Evolutionary conservation across 768 basidiomycete genomes (phyloP).

Genomic region (Lactarius tabidus): DNA sequence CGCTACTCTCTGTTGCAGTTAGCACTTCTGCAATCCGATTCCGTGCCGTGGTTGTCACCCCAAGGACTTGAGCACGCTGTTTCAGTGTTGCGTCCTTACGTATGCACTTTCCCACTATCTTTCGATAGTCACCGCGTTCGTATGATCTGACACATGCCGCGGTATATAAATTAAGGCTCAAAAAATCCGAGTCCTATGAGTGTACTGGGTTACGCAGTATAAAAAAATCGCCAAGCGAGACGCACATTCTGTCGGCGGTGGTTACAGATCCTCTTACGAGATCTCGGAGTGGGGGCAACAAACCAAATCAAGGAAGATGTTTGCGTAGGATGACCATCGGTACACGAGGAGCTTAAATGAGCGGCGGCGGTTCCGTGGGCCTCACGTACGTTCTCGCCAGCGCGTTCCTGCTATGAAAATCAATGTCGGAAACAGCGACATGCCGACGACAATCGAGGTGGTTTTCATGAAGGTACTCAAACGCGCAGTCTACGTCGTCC

Average conservation of each 20-base stretch:
- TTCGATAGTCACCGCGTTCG: background rate
- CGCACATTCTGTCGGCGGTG: conserved; percentile 54
- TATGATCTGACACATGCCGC: background rate
- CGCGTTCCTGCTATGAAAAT: conserved; percentile 34
- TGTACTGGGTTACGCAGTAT: conserved; percentile 61
- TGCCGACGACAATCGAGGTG: conserved; percentile 65
- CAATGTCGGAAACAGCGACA: conserved; percentile 51
- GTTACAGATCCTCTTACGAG: conserved; percentile 39
- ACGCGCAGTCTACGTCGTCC: conserved; percentile 39
- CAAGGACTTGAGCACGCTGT: background rate
- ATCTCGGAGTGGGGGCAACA: conserved; percentile 48
- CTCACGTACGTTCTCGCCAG: conserved; percentile 40
- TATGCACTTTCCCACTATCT: background rate
- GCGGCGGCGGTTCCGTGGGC: conserved; percentile 70
- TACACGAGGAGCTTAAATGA: conserved; percentile 78
- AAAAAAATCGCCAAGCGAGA: conserved; percentile 63
- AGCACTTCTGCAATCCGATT: conserved; percentile 74
- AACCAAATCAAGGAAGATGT: conserved; percentile 80
- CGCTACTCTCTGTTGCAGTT: conserved; percentile 71
- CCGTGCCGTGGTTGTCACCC: background rate
- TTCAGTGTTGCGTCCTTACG: background rate
- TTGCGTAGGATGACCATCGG: conserved; percentile 59
- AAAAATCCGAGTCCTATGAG: conserved; percentile 35
- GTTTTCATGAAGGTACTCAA: conserved; percentile 83
- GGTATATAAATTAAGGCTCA: background rate